Percentiles rank a stretch among this genome's conserved stretches.
Evolutionary conservation across 1,284 basidiomycete genomes (phyloP).

Genomic region (Amylostereum areolatum): DNA sequence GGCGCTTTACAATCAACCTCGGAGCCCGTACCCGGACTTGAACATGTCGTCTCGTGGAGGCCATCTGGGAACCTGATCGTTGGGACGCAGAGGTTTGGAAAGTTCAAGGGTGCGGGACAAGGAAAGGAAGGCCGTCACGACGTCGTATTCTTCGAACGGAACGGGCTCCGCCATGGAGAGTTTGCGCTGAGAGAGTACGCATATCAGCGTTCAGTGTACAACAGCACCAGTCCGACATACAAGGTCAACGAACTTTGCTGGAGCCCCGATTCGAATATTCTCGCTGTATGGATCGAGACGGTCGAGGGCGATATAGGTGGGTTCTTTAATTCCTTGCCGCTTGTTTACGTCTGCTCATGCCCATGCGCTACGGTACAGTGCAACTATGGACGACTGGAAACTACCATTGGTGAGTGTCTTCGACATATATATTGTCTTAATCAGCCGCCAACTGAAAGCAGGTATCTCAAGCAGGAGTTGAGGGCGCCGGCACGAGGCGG

Average conservation of each 20-base stretch:
- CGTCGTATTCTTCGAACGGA: slow-evolving; percentile 93
- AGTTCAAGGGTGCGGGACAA: slow-evolving; percentile 57
- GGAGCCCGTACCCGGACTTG: slow-evolving; percentile 79
- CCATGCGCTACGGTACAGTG: slow-evolving; percentile 32
- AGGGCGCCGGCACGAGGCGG: slow-evolving; percentile 30
- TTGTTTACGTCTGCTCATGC: neutral
- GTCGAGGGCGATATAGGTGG: slow-evolving; percentile 63
- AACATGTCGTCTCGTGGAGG: slow-evolving; percentile 80
- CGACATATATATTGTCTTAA: slow-evolving; percentile 2
- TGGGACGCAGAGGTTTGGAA: slow-evolving; percentile 72
- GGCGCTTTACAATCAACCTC: slow-evolving; percentile 81
- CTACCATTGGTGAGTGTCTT: slow-evolving; percentile 76
- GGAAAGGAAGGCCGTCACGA: slow-evolving; percentile 74
- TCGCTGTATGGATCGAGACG: slow-evolving; percentile 83
- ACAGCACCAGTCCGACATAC: slow-evolving; percentile 33
- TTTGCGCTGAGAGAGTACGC: slow-evolving; percentile 64
- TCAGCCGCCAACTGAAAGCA: slow-evolving; percentile 18
- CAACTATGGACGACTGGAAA: slow-evolving; percentile 96
- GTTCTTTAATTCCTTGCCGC: slow-evolving; percentile 16
- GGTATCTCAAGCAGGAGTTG: slow-evolving; percentile 91
- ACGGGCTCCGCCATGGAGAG: slow-evolving; percentile 89
- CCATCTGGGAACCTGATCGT: slow-evolving; percentile 88
- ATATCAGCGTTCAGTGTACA: slow-evolving; percentile 23
- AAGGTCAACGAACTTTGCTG: slow-evolving; percentile 75
- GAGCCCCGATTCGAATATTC: slow-evolving; percentile 85